A percentile compares a stretch with the other conserved stretches of the same genome.
phyloP scores from a whole-genome alignment of 2,329 filamentous ascomycete species.

The Cladosporium sp. region DNA sequence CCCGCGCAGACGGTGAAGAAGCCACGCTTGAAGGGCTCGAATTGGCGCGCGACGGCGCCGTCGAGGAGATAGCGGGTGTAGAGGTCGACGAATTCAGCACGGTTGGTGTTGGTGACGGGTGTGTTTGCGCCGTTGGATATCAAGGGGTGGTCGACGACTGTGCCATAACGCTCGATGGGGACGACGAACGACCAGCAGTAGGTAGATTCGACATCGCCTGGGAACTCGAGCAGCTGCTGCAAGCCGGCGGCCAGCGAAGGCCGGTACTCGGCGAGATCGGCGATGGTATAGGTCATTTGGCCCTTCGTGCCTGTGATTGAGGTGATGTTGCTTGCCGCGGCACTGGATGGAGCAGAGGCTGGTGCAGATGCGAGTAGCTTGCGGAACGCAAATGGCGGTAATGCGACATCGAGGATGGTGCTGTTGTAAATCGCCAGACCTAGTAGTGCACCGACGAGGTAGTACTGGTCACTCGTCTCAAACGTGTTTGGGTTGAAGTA shows the following conservation, averaged over 20 bases:
- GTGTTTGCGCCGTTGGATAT: slow-evolving; percentile 71
- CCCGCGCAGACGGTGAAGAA: slow-evolving; percentile 91
- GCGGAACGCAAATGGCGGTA: slow-evolving; percentile 86
- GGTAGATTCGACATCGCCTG: slow-evolving; percentile 76
- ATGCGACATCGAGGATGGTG: slow-evolving; percentile 82
- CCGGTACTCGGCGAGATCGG: slow-evolving; percentile 80
- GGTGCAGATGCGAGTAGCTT: slow-evolving; percentile 80
- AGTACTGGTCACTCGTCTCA: slow-evolving; percentile 89
- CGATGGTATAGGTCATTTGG: slow-evolving; percentile 70
- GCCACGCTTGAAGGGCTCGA: slow-evolving; percentile 89
- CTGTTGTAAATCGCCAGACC: slow-evolving; percentile 94
- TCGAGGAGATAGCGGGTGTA: slow-evolving; percentile 82
- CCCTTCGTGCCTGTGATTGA: slow-evolving; percentile 35
- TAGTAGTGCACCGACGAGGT: slow-evolving; percentile 82
- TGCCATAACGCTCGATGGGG: slow-evolving; percentile 75
- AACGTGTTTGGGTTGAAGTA: slow-evolving; percentile 92
- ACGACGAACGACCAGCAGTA: slow-evolving; percentile 83
- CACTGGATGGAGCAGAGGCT: slow-evolving; percentile 54
- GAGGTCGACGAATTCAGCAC: slow-evolving; percentile 81
- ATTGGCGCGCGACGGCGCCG: slow-evolving; percentile 74
- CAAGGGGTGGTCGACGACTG: slow-evolving; percentile 65
- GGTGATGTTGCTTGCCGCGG: slow-evolving; percentile 54
- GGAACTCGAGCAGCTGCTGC: slow-evolving; percentile 73
- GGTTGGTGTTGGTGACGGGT: slow-evolving; percentile 79
- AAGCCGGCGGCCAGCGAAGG: slow-evolving; percentile 75